Conservation (phyloP, 2,329 filamentous ascomycete species). For the Fusarium verticillioides region DNA sequence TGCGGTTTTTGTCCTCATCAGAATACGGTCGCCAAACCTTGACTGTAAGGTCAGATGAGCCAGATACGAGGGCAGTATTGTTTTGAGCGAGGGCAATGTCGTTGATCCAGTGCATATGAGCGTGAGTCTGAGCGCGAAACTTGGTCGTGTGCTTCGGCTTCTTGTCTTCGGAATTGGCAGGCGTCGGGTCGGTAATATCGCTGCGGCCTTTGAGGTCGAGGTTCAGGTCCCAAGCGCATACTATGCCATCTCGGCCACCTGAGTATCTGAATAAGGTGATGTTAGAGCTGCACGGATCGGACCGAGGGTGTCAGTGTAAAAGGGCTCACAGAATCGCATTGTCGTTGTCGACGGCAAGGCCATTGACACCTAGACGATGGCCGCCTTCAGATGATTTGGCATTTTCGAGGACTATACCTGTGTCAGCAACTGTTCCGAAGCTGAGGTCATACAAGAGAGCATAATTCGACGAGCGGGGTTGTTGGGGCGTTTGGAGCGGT, state of each 20-base stretch:
- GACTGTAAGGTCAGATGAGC: conserved; percentile 92
- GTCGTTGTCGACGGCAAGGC: conserved; percentile 84
- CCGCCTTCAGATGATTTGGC: conserved; percentile 74
- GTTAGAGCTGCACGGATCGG: conserved; percentile 23
- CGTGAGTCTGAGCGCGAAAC: conserved; percentile 72
- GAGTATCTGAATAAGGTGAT: conserved; percentile 75
- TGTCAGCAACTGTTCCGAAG: conserved; percentile 9
- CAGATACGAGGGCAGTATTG: conserved; percentile 84
- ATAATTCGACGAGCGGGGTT: not conserved
- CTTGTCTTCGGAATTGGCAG: conserved; percentile 43
- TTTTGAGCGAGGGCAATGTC: conserved; percentile 85
- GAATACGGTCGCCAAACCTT: conserved; percentile 88
- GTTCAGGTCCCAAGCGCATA: conserved; percentile 94
- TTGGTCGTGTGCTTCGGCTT: conserved; percentile 61
- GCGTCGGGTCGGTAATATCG: conserved; percentile 44
- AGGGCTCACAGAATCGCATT: conserved; percentile 83
- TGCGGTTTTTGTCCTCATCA: conserved; percentile 61
- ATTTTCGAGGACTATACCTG: conserved; percentile 65
- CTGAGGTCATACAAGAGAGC: not conserved
- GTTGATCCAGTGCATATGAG: conserved; percentile 97
- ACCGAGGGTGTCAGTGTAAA: conserved; percentile 1
- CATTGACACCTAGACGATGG: conserved; percentile 94
- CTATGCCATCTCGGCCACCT: conserved; percentile 91
- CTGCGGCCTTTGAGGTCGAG: conserved; percentile 66
- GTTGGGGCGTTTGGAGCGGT: not conserved